Conservation (phyloP, 2,329 filamentous ascomycete species). For the Thielaviopsis punctulata region DNA sequence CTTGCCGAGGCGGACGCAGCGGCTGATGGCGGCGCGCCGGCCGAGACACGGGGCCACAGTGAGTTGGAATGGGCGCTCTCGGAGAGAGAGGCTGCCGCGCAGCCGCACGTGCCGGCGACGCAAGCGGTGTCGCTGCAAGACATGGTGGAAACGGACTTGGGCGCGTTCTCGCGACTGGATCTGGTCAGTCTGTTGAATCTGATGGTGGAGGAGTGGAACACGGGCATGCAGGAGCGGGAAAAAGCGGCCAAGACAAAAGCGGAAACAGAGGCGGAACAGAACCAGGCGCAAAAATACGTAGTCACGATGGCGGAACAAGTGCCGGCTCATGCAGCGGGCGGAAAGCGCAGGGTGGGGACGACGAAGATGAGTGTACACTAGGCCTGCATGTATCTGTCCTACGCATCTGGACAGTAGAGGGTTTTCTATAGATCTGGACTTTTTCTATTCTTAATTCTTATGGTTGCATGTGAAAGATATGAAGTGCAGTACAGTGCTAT, state of each 20-base stretch:
- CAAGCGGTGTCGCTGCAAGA: not conserved
- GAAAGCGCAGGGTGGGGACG: not conserved
- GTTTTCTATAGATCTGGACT: no score
- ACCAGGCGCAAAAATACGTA: not conserved
- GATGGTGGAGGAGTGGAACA: not conserved
- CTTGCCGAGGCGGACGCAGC: not conserved
- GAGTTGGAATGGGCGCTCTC: not conserved
- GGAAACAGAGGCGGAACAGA: not conserved
- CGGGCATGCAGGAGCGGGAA: not conserved
- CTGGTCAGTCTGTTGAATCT: not conserved
- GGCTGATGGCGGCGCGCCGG: not conserved
- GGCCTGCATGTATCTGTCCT: not conserved
- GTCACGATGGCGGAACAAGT: not conserved
- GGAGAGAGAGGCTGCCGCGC: not conserved
- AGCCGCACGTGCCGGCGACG: not conserved
- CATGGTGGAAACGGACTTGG: constrained; percentile 2
- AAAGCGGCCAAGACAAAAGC: not conserved
- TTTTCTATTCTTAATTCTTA: no score
- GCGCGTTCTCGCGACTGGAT: not conserved
- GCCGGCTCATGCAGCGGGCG: not conserved
- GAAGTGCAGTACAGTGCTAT: not conserved
- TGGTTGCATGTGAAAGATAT: no score
- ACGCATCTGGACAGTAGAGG: no score
- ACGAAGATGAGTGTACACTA: not conserved
- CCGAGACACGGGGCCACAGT: not conserved